These are phyloP conservation scores for Mycosphaerella arachidis DNA, from an alignment of 2,329 filamentous ascomycete species.

Conservation along the genomic window DNA sequence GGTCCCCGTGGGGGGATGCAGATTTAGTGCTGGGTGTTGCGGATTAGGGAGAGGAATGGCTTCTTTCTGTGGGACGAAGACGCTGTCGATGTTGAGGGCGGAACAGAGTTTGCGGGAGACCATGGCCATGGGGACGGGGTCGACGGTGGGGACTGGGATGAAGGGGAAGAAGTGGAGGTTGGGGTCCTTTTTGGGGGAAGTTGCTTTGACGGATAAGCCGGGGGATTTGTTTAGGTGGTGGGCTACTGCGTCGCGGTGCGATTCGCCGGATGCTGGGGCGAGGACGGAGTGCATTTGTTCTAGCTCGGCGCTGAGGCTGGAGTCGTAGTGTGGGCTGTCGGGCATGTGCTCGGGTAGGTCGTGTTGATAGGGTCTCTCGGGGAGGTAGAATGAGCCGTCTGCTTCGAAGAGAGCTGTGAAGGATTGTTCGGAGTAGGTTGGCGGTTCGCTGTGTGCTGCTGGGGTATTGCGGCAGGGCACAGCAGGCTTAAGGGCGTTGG, in stretches of 20 bases:
- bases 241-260: constrained; percentile 55
- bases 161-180: constrained; percentile 48
- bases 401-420: constrained; percentile 32
- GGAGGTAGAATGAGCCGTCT: constrained; percentile 24
- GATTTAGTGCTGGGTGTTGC: constrained; percentile 59
- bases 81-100: constrained; percentile 55
- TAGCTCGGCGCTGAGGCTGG: constrained; percentile 57
- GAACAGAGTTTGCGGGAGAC: constrained; percentile 66
- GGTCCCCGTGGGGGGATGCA: constrained; percentile 74
- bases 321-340: constrained; percentile 61
- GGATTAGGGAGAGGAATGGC: constrained; percentile 67
- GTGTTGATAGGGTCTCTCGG: constrained; percentile 20
- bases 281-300: constrained; percentile 57
- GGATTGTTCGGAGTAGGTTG: constrained; percentile 30
- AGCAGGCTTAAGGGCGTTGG: constrained; percentile 54
- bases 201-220: constrained; percentile 24
- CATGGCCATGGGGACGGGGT: constrained; percentile 26
- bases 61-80: constrained; percentile 68
- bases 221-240: constrained; percentile 54
- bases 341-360: constrained; percentile 53
- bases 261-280: constrained; percentile 48
- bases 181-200: constrained; percentile 44
- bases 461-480: constrained; percentile 54
- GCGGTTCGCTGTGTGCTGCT: constrained; percentile 38
- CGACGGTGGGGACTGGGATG: constrained; percentile 44